These are phyloP conservation scores for Gloeophyllum trabeum DNA, from an alignment of 768 basidiomycete species.

Conservation along the genomic window DNA sequence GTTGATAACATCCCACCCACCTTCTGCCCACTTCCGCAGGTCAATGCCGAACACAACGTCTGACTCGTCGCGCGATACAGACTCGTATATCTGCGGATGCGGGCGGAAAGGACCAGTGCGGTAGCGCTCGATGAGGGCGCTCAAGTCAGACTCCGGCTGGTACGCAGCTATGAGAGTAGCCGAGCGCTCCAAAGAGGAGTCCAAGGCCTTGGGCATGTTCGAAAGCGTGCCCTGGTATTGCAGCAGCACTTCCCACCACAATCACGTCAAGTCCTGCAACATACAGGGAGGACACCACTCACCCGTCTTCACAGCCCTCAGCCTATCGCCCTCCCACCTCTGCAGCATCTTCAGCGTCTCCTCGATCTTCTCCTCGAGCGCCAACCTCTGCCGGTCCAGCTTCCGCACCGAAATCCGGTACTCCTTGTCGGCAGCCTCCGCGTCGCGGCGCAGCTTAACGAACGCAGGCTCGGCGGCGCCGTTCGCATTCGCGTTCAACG, in stretches of 20 bases:
- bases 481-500: constrained; percentile 29
- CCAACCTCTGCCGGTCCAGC: constrained; percentile 77
- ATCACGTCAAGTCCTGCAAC: constrained; percentile 1
- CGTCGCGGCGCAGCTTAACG: constrained; percentile 62
- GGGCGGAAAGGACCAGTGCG: constrained; percentile 92
- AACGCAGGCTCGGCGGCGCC: constrained; percentile 51
- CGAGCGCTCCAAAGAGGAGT: constrained; percentile 56
- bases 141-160: constrained; percentile 81
- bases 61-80: constrained; percentile 67
- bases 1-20: constrained; percentile 53
- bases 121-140: constrained; percentile 83
- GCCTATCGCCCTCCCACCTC: constrained; percentile 75
- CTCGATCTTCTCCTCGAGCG: constrained; percentile 79
- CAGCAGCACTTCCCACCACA: constrained; percentile 43
- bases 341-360: constrained; percentile 73
- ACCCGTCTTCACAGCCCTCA: constrained; percentile 81
- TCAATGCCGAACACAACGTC: constrained; percentile 91
- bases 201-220: constrained; percentile 58
- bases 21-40: constrained; percentile 83
- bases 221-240: constrained; percentile 80
- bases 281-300: constrained; percentile 5
- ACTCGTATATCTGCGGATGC: constrained; percentile 76
- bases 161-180: constrained; percentile 71
- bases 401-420: constrained; percentile 76
- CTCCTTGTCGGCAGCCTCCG: constrained; percentile 67